Evolutionary conservation across 2,329 filamentous ascomycete genomes (phyloP).

Genomic region (Pyricularia sp.): DNA sequence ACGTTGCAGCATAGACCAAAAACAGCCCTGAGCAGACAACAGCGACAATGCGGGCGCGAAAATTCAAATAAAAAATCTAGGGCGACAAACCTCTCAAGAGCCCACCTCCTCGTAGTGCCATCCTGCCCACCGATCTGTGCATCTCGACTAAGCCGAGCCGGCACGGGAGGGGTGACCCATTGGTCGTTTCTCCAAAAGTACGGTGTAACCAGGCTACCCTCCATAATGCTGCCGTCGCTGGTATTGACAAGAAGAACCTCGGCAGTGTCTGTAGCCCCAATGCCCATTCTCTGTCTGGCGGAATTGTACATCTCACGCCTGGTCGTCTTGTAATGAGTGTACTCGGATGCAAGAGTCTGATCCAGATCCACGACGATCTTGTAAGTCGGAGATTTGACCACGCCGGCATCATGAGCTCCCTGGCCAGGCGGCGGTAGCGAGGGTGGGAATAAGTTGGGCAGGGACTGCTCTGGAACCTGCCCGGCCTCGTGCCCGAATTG

Average conservation of each 20-base stretch:
- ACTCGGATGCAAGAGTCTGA: conserved; percentile 42
- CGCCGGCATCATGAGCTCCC: conserved; percentile 11
- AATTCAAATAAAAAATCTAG: background rate
- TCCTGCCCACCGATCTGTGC: conserved; percentile 65
- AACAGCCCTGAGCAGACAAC: background rate
- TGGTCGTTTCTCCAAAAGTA: conserved; percentile 65
- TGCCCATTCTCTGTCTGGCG: conserved; percentile 53
- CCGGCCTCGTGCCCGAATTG: conserved; percentile 30
- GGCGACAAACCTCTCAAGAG: conserved; percentile 53
- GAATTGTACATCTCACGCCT: conserved; percentile 60
- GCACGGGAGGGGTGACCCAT: conserved; percentile 76
- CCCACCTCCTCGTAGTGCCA: conserved; percentile 76
- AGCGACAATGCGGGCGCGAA: background rate
- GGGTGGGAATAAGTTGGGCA: conserved; percentile 48
- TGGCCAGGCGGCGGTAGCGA: conserved; percentile 37
- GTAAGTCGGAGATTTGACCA: conserved; percentile 20
- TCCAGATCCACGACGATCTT: conserved; percentile 33
- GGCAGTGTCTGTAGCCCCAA: conserved; percentile 22
- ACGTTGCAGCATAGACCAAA: background rate
- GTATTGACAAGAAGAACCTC: conserved; percentile 71
- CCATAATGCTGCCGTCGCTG: conserved; percentile 59
- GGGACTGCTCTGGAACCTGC: conserved; percentile 25
- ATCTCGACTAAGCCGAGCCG: conserved; percentile 23
- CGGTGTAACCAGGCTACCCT: conserved; percentile 73
- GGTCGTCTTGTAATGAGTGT: conserved; percentile 83